Evolutionary conservation across 495 filamentous ascomycete species (phyloP), one percentile per base, ranked within the genome.

Genomic region (Polyplosphaeria fusca): DNA sequence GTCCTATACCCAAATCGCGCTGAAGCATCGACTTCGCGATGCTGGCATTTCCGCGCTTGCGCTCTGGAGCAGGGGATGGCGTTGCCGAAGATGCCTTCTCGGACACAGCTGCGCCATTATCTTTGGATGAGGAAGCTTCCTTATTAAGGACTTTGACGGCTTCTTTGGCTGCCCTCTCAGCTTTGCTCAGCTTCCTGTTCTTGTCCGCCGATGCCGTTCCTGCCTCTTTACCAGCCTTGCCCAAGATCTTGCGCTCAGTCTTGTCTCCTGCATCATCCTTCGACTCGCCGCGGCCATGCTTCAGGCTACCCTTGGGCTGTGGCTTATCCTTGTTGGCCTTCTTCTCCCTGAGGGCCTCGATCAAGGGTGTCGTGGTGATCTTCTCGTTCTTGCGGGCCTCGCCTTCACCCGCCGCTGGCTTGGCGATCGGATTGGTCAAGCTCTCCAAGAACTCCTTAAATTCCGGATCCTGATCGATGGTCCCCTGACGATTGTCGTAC

Each of bases 401-500:
- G 13, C 71, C 70, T 16, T 82, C 80, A 11, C 78, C 76, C 30
- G 86, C 84, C 2, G 80, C 73, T 3, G 80, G 70, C 56, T 80
- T 84, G 5, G 75, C 71, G 25, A 86, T 80, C 0, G 90, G 90
- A 47, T 88, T 86, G 2, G 91, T 93, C 7, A 96, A 79, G 44
- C 81, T 85, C 69, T 94, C 88, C 5, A 98, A 80, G 66, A 97
- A 98, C 19, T 81, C 81, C 72, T 95, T 94, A 60, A 97, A 97
- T 52, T 97, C 93, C 0, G 86, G 82, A 68, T 98, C 93, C 64
- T 92, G 89, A 61, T 98, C 93, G 54, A 98, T 96, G 4, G 89
- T 94, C 39, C 94, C 93, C 68, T 95, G 88, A 2, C 92, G 84
- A 54, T 81, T 81, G 76, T 98, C 93, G 42, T 81, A 80, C 20